Evolutionary conservation across 345 rosid species (phyloP), one percentile per base, ranked within the genome.

Genomic region (Pugionium dolabratum): DNA sequence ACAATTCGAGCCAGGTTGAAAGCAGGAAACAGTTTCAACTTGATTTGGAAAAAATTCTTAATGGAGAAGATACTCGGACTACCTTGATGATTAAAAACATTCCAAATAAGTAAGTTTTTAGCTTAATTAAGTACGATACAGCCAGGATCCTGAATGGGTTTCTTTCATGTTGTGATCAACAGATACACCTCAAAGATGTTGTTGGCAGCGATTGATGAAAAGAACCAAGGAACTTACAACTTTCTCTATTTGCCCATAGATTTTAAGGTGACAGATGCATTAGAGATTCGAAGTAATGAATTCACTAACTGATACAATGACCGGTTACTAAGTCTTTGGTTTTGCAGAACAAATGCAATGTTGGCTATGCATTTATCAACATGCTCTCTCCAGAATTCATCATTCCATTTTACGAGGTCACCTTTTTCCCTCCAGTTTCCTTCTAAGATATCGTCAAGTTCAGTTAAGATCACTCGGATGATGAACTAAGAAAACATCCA

Each of bases 361-460:
- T 89, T 72, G 96, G 96, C 49, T 89, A 89, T 74, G 96, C 96
- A 30, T 89, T 89, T 73, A 89, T 89, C 64, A 89, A 89, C 61
- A 89, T 89, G 93, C 67, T 86, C 60, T 82, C 90, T 46, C 86
- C 96, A 54, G 71, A 80, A 0, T 87, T 83, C 75, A 86, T 89
- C 48, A 76, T 82, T 76, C 87, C 96, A 5, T 86, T 89, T 60
- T 89, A 89, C 31, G 87, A 89, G 96, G 96, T 89, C 35, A 52
- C 33, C 11, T 36, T 50, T 57, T 40, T 46, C 59, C 37, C 36
- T 45, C 30, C 3, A 18, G 3, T 42, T 53, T 47, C 2, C 27
- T 37, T n/a, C 45, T 33, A 32, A 47, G 6, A 45, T 2, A 41
- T 2, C 18, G 26, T 28, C 26, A 25, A 35, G 3, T 50, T 61